These are phyloP conservation scores for Tulasnella sp. DNA, from an alignment of 768 basidiomycete genomes.

Conservation along the genomic window DNA sequence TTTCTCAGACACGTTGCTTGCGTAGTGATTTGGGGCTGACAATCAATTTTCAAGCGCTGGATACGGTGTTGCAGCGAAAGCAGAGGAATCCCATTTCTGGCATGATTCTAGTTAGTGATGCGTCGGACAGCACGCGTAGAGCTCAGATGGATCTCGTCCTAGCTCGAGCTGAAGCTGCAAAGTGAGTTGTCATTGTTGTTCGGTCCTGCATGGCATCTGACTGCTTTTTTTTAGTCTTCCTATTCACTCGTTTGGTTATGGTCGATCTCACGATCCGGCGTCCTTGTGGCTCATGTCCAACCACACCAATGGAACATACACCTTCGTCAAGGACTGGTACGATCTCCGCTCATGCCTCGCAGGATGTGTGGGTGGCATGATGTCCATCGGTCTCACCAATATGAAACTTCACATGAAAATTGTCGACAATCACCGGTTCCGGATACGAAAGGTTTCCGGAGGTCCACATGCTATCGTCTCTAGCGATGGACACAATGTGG, in stretches of 20 bases:
- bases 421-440: constrained; percentile 80
- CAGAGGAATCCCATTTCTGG: constrained; percentile 79
- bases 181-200: constrained; percentile 27
- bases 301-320: constrained; percentile 93
- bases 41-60: constrained; percentile 47
- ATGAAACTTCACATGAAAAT: constrained; percentile 95
- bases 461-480: constrained; percentile 76
- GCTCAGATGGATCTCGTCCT: constrained; percentile 98
- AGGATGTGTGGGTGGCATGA: constrained; percentile 91
- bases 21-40: background rate
- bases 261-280: constrained; percentile 91
- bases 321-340: constrained; percentile 95
- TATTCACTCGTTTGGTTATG: constrained; percentile 95
- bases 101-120: constrained; percentile 86
- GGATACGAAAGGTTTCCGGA: constrained; percentile 88
- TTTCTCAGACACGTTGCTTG: constrained; percentile 13
- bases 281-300: constrained; percentile 99
- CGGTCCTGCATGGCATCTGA: background rate
- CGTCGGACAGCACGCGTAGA: constrained; percentile 78
- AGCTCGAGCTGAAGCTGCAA: constrained; percentile 90
- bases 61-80: constrained; percentile 90
- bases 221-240: constrained; percentile 40
- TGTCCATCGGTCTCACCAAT: constrained; percentile 83
- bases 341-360: constrained; percentile 85
- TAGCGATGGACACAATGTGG: constrained; percentile 87